These are phyloP conservation scores for Volvox carteri DNA, from an alignment of 163 green algal species.

Conservation along the genomic window DNA sequence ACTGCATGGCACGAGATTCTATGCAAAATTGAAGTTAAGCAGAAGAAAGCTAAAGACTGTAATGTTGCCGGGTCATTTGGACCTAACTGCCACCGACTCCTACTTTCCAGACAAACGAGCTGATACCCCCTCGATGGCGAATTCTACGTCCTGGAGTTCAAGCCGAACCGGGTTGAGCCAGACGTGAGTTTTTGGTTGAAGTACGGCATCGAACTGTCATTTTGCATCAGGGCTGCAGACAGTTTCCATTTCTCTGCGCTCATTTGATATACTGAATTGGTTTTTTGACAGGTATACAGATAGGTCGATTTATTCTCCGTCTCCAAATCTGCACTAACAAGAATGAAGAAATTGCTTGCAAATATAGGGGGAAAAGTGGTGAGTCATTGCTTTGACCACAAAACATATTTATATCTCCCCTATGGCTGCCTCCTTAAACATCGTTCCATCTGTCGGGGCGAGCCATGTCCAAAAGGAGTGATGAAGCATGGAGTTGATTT, in stretches of 20 bases:
- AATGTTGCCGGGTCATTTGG: conserved; percentile 2
- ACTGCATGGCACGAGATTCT: conserved; percentile 24
- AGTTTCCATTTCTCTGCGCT: too few relatives aligned
- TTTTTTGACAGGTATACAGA: too few relatives aligned
- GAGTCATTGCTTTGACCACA: neutral
- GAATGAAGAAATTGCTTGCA: conserved; percentile 45
- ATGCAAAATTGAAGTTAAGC: neutral
- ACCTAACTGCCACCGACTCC: neutral
- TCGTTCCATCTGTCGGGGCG: neutral
- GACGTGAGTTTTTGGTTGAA: neutral
- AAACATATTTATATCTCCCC: neutral
- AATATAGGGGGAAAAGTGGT: conserved; percentile 23
- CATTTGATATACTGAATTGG: too few relatives aligned
- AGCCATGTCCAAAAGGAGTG: too few relatives aligned
- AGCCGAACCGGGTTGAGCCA: neutral
- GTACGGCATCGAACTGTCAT: too few relatives aligned
- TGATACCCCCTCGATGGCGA: neutral
- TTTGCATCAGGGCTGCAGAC: too few relatives aligned
- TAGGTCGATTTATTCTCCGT: too few relatives aligned
- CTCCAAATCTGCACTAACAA: too few relatives aligned
- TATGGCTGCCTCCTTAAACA: neutral
- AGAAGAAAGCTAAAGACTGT: neutral
- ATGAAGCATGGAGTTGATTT: neutral
- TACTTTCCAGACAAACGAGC: neutral
- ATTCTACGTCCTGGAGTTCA: neutral